phyloP scores from a whole-genome alignment of 192 early-diverging fungal species.

The Podila minutissima region DNA sequence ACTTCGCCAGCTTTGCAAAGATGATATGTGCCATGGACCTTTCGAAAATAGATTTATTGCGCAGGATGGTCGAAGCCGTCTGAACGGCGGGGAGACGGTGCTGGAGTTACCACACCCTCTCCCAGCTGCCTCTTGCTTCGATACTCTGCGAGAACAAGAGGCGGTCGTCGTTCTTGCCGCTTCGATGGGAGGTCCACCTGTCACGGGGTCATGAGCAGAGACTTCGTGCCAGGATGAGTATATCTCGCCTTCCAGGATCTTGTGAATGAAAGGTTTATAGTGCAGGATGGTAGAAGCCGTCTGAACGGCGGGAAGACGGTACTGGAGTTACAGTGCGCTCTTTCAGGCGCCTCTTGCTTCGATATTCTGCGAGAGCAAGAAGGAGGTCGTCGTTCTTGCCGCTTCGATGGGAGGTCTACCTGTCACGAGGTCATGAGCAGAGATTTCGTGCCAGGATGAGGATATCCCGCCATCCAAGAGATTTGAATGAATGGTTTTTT shows the following conservation, averaged over 20 bases:
- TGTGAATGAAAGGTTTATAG: not conserved
- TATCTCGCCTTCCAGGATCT: not conserved
- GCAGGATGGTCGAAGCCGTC: conserved; percentile 4
- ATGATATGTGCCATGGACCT: no score
- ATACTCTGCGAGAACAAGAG: conserved; percentile 7
- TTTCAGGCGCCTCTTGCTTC: conserved; percentile 8
- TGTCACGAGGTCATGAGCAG: conserved; percentile 8
- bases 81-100: conserved; percentile 9
- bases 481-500: not conserved
- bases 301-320: conserved; percentile 9
- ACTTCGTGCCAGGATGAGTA: conserved; percentile 7
- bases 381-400: not conserved
- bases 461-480: not conserved
- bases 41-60: not conserved
- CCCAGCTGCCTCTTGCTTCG: conserved; percentile 5
- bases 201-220: conserved; percentile 7
- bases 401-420: conserved; percentile 15
- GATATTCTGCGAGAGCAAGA: not conserved
- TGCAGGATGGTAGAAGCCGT: not conserved
- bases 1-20: no score
- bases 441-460: conserved; percentile 6
- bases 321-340: conserved; percentile 4
- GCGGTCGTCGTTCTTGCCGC: conserved; percentile 1
- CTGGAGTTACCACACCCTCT: conserved; percentile 9
- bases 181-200: conserved; percentile 9